Percentiles rank a stretch among this genome's conserved stretches.
Evolutionary conservation across 139 green algal species (phyloP).

Genomic region (Coelastrella sp.): DNA sequence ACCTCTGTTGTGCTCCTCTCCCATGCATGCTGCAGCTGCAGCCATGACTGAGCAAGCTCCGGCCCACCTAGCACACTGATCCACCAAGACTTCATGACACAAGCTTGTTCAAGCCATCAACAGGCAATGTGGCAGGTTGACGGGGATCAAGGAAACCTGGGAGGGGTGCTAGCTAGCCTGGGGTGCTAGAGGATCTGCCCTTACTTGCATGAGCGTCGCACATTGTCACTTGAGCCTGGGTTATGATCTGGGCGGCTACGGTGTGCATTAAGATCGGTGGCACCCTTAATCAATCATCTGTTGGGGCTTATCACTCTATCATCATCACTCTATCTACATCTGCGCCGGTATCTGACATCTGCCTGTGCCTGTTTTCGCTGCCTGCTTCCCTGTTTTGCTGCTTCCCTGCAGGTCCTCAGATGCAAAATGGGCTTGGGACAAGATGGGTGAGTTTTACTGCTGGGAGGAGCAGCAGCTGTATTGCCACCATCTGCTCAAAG

Average conservation of each 20-base stretch:
- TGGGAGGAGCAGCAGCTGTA: no score
- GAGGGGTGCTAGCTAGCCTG: neutral
- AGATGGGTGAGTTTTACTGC: conserved; percentile 55
- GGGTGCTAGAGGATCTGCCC: no score
- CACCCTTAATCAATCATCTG: no score
- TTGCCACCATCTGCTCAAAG: no score
- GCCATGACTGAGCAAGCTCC: neutral
- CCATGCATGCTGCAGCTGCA: conserved; percentile 26
- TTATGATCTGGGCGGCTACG: no score
- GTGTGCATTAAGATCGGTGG: no score
- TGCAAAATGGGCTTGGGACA: conserved; percentile 60
- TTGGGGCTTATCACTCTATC: no score
- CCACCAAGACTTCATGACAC: neutral
- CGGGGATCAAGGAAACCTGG: neutral
- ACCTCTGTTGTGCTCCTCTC: neutral
- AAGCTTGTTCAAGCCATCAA: neutral
- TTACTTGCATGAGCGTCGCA: no score
- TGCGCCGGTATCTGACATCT: no score
- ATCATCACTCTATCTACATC: no score
- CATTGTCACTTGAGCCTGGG: no score
- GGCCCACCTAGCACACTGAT: neutral
- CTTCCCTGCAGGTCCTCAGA: conserved; percentile 60
- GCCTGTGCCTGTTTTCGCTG: neutral
- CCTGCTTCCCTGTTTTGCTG: neutral
- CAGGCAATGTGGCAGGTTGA: neutral